A percentile compares a stretch with the other conserved stretches of the same genome.
Evolutionary conservation across 1,284 basidiomycete species (phyloP).

Genomic region (Malassezia dermatis): DNA sequence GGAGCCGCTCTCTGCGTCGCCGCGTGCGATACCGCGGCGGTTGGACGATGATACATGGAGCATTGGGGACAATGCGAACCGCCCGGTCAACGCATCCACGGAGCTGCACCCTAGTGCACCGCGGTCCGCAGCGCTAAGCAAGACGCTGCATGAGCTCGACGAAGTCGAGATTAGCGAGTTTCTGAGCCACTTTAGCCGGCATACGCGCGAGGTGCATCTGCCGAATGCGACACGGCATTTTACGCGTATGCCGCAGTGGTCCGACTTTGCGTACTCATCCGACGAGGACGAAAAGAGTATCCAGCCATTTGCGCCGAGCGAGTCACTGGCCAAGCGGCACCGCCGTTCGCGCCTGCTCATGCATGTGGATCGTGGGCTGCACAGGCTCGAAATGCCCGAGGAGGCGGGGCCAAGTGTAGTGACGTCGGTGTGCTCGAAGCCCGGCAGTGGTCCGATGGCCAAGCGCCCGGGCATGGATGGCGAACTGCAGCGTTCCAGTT

Average conservation of each 20-base stretch:
- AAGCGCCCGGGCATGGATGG: background rate
- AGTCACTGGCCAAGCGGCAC: background rate
- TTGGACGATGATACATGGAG: conserved; percentile 9
- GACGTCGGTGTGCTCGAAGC: background rate
- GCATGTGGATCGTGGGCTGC: conserved; percentile 39
- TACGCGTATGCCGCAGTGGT: conserved; percentile 42
- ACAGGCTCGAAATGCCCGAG: conserved; percentile 19
- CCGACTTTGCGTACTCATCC: conserved; percentile 39
- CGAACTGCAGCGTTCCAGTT: background rate
- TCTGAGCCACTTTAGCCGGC: conserved; percentile 35
- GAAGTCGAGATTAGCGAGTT: conserved; percentile 43
- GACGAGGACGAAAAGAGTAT: conserved; percentile 16
- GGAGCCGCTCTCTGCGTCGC: background rate
- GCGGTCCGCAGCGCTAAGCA: conserved; percentile 17
- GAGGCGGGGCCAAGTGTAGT: background rate
- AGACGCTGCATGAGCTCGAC: conserved; percentile 41
- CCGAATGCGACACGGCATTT: conserved; percentile 21
- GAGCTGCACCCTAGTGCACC: conserved; percentile 13
- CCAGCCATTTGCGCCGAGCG: background rate
- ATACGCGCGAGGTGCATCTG: conserved; percentile 42
- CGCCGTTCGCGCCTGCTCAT: conserved; percentile 28
- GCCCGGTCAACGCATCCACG: background rate
- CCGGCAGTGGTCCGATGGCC: background rate
- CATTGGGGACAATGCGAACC: background rate
- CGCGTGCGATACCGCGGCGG: background rate